Evolutionary conservation across 257 asterid genomes (phyloP), one percentile per base, ranked within the genome.

Genomic region (Orobanche coerulescens): DNA sequence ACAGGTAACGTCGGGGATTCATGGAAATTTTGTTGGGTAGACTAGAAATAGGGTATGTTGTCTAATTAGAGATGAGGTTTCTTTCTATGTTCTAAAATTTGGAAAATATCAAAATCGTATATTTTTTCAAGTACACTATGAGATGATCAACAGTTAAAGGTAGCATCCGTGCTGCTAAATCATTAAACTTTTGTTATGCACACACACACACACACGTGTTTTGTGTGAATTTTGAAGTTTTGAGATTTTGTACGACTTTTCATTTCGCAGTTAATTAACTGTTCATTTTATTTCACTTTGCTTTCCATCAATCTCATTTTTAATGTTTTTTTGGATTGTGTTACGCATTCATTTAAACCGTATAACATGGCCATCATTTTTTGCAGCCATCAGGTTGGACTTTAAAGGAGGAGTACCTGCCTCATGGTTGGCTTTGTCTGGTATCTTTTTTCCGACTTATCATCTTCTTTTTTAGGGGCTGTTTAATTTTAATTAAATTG

Each of bases 311-410:
- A 23, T 42, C 33, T 56, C 54, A 15, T 40, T 55, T 46, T 44
- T 40, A 24, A 22, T 44, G 22, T 23, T 56, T 19, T 19, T 22
- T 4, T 22, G 4, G 31, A 48, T 65, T 48, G 4, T 18, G 44
- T n/a, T 58, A 43, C 54, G 56, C 59, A 58, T 48, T 66, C 25
- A 13, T n/a, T 58, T 26, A 16, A 62, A 58, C 42, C 25, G 37
- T 30, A 36, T 58, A 50, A 58, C 23, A 10, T 22, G 28, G 18
- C 37, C 54, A 19, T 61, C 54, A 65, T 74, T 65, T 76, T 74
- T 65, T 76, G 80, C 81, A 93, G 99, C 96, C 99, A 50, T 83
- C 95, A 16, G 95, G 97, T 34, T 93, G 99, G 99, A 84, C 79
- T 74, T 78, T 93, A 70, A 89, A 89, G 83, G 79, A 84, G 79